These are phyloP conservation scores for Orychophragmus violaceus DNA, from an alignment of 345 rosid species.

Conservation along the genomic window DNA sequence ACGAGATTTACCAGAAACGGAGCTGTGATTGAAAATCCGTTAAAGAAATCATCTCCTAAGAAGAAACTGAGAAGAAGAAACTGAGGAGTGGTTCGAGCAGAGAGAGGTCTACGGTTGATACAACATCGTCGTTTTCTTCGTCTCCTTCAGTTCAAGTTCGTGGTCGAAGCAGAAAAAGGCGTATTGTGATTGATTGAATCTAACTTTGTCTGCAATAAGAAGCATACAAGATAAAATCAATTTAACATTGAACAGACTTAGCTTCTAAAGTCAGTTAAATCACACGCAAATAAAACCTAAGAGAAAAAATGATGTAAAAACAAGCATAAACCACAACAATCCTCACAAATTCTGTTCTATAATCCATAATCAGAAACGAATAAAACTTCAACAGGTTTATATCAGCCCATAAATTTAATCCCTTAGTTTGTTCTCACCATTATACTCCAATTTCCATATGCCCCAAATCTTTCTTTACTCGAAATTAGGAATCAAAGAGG, in stretches of 20 bases:
- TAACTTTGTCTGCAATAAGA: conserved; percentile 25
- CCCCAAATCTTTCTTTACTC: background rate
- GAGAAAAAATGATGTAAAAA: background rate
- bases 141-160: conserved; percentile 53
- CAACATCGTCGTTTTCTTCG: conserved; percentile 56
- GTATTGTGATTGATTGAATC: too few species aligned
- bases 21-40: too few species aligned
- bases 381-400: background rate
- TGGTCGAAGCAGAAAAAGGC: conserved; percentile 69
- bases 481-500: background rate
- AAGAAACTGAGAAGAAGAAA: conserved; percentile 59
- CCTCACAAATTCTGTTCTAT: background rate
- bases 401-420: too few species aligned
- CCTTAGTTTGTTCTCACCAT: background rate
- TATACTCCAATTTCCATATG: too few species aligned
- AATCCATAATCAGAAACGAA: background rate
- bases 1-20: too few species aligned
- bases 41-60: too few species aligned
- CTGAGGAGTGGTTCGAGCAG: conserved; percentile 41
- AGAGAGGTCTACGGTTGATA: conserved; percentile 38
- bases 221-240: background rate
- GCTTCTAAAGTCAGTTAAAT: background rate
- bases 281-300: background rate
- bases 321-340: background rate
- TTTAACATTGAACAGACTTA: background rate